phyloP scores from a whole-genome alignment of 208 protist genomes.

The Kentomonas sorsogonicus region DNA sequence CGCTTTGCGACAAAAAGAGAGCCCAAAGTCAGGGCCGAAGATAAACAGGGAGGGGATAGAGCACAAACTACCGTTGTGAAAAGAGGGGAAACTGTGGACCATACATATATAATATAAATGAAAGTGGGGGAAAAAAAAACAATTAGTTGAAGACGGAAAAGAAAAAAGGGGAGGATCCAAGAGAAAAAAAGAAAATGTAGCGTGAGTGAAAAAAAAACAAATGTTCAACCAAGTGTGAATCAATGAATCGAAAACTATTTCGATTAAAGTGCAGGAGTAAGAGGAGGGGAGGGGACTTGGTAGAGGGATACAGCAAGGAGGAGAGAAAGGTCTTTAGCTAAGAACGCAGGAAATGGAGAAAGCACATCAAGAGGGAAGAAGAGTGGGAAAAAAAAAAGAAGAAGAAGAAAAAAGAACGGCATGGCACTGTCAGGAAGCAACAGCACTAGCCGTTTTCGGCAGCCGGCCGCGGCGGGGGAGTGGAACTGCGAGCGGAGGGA shows the following conservation, averaged over 20 bases:
- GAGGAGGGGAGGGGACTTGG: too few relatives aligned
- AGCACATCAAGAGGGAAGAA: too few relatives aligned
- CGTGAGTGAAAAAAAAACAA: constrained; percentile 3
- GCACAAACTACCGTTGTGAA: constrained; percentile 5
- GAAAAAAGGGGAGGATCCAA: neutral
- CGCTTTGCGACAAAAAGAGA: too few relatives aligned
- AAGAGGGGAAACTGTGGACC: neutral
- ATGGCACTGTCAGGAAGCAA: neutral
- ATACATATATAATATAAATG: constrained; percentile 6
- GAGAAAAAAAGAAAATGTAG: constrained; percentile 7
- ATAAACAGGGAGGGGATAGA: constrained; percentile 2
- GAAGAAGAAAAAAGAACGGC: neutral
- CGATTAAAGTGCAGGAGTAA: too few relatives aligned
- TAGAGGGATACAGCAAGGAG: too few relatives aligned
- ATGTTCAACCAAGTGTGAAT: too few relatives aligned
- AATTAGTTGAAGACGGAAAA: neutral
- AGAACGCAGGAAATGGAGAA: too few relatives aligned
- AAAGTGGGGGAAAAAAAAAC: constrained; percentile 7
- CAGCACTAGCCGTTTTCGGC: neutral
- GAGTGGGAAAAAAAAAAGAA: constrained; percentile 10
- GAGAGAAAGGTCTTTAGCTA: too few relatives aligned
- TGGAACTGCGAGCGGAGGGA: neutral
- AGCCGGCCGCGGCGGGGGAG: neutral
- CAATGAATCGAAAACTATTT: too few relatives aligned
- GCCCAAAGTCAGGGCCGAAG: too few relatives aligned